phyloP scores from a whole-genome alignment of 2,329 filamentous ascomycete genomes.

The Xylariaceae sp. region DNA sequence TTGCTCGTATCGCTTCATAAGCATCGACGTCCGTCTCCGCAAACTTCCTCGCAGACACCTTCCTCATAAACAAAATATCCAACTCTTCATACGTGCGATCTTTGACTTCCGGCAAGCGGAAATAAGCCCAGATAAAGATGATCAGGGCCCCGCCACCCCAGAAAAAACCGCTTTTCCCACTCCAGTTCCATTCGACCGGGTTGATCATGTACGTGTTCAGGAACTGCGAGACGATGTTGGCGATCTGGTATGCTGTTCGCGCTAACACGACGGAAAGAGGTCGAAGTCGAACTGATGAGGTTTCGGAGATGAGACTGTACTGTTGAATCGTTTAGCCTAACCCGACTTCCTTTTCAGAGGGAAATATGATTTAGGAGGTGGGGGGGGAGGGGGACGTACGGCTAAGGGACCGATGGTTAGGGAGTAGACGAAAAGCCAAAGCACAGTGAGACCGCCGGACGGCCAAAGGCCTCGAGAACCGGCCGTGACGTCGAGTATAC shows the following conservation, averaged over 20 bases:
- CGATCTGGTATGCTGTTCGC: slow-evolving; percentile 40
- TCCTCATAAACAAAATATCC: slow-evolving; percentile 46
- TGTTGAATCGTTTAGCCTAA: slow-evolving; percentile 15
- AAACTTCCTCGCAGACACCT: slow-evolving; percentile 37
- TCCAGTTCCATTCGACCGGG: slow-evolving; percentile 36
- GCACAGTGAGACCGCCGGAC: slow-evolving; percentile 38
- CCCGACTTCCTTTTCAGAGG: too few relatives aligned
- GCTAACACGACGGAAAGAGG: slow-evolving; percentile 42
- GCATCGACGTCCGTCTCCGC: slow-evolving; percentile 31
- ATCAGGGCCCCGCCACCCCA: slow-evolving; percentile 39
- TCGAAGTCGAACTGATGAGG: slow-evolving; percentile 42
- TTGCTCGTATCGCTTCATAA: slow-evolving; percentile 17
- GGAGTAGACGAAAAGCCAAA: slow-evolving; percentile 43
- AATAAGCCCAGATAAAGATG: slow-evolving; percentile 45
- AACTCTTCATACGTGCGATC: slow-evolving; percentile 48
- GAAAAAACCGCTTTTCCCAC: slow-evolving; percentile 40
- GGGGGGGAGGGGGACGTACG: slow-evolving; percentile 28
- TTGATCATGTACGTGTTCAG: slow-evolving; percentile 37
- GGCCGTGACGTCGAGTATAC: slow-evolving; percentile 38
- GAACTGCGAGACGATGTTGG: slow-evolving; percentile 38
- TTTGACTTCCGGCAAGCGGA: slow-evolving; percentile 48
- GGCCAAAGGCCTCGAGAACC: slow-evolving; percentile 39
- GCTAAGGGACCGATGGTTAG: slow-evolving; percentile 43
- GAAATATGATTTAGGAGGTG: background rate
- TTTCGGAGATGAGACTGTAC: slow-evolving; percentile 45